Conservation (phyloP, 2,329 filamentous ascomycete genomes). For the Trichophyton simii region DNA sequence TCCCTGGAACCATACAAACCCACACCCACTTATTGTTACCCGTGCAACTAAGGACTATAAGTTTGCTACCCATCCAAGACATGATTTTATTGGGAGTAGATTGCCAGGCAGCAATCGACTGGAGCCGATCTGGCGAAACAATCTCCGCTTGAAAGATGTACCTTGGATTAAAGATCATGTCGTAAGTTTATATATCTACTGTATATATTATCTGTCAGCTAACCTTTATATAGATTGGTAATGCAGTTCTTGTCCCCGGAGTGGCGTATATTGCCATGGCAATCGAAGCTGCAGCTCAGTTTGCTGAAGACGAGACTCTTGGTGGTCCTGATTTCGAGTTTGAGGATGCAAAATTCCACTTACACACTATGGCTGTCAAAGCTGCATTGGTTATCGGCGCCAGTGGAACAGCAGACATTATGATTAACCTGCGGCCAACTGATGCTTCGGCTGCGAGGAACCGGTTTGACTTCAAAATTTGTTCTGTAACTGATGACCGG, state of each 20-base stretch:
- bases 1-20: background rate
- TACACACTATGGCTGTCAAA: background rate
- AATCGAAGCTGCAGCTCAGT: constrained; percentile 25
- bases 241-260: constrained; percentile 30
- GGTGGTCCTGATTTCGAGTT: background rate
- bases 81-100: too few relatives aligned
- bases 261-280: constrained; percentile 34
- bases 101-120: too few relatives aligned
- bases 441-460: background rate
- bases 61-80: constrained; percentile 23
- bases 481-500: background rate
- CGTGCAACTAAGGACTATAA: constrained; percentile 20
- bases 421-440: background rate
- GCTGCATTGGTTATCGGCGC: background rate
- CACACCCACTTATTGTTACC: constrained; percentile 17
- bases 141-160: too few relatives aligned
- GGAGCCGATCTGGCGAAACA: too few relatives aligned
- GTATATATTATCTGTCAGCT: constrained; percentile 27
- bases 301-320: background rate
- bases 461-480: constrained; percentile 6
- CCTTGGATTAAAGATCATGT: too few relatives aligned
- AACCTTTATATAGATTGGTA: constrained; percentile 30
- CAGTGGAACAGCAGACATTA: background rate
- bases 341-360: background rate
- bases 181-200: constrained; percentile 28